Conservation (phyloP, 306 rosid species). For the Senna tora region DNA sequence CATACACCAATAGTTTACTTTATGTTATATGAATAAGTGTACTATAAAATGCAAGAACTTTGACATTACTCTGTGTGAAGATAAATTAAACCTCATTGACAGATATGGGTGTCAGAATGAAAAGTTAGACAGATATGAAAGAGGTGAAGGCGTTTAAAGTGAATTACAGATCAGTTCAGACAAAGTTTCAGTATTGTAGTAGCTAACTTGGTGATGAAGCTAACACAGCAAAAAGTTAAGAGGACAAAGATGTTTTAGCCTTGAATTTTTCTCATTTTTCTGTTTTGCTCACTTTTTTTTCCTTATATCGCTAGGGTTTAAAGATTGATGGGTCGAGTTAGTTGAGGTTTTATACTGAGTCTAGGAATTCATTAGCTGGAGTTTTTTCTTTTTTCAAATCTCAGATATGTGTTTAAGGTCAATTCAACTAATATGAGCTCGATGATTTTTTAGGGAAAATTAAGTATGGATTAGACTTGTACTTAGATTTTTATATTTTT, state of each 20-base stretch:
- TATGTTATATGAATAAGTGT: background rate
- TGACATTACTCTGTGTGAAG: conserved; percentile 9
- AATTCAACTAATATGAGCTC: too few relatives aligned
- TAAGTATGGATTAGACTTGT: too few relatives aligned
- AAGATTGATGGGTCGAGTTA: too few relatives aligned
- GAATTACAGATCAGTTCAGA: background rate
- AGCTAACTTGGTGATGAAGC: background rate
- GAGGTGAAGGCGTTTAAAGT: background rate
- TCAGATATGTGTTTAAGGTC: too few relatives aligned
- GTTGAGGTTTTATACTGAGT: too few relatives aligned
- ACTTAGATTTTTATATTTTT: too few relatives aligned
- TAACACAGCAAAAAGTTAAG: background rate
- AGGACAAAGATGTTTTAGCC: background rate
- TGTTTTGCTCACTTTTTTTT: too few relatives aligned
- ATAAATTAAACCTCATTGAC: background rate
- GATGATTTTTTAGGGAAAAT: too few relatives aligned
- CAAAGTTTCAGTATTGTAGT: background rate
- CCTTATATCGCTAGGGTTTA: too few relatives aligned
- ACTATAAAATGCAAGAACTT: background rate
- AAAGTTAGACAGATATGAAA: background rate
- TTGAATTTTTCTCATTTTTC: background rate
- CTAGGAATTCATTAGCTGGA: too few relatives aligned
- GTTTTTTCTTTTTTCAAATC: too few relatives aligned
- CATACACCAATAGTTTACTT: background rate
- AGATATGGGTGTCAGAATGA: background rate